These are phyloP conservation scores for Betula pendula DNA, from an alignment of 306 rosid species.

Conservation along the genomic window DNA sequence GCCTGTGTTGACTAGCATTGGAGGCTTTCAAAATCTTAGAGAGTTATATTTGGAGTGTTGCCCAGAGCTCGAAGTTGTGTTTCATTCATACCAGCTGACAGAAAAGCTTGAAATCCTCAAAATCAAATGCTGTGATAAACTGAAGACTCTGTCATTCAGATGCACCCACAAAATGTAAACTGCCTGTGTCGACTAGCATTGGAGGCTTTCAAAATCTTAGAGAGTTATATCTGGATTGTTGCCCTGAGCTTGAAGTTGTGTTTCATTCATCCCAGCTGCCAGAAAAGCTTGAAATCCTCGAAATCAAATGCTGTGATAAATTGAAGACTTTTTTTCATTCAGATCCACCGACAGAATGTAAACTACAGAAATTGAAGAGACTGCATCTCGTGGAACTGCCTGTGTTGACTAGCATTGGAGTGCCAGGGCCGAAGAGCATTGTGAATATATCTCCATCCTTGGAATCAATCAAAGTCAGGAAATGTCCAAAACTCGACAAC, in stretches of 20 bases:
- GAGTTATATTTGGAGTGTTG: too few species aligned
- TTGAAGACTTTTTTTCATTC: constrained; percentile 18
- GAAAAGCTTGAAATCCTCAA: too few species aligned
- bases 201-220: constrained; percentile 28
- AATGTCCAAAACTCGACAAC: constrained; percentile 27
- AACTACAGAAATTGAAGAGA: constrained; percentile 17
- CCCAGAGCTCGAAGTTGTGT: too few species aligned
- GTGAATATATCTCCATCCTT: constrained; percentile 7
- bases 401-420: constrained; percentile 21
- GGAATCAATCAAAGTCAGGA: not conserved
- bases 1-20: constrained; percentile 29
- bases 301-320: constrained; percentile 36
- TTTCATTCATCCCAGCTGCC: constrained; percentile 22
- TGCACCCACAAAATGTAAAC: too few species aligned
- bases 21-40: too few species aligned
- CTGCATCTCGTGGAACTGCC: constrained; percentile 41
- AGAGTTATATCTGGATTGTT: constrained; percentile 34
- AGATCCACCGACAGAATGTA: not conserved
- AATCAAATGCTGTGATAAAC: too few species aligned
- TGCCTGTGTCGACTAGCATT: too few species aligned
- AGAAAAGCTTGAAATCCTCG: constrained; percentile 26
- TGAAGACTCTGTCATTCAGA: too few species aligned
- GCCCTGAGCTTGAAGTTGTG: constrained; percentile 26
- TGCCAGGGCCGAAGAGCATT: not conserved
- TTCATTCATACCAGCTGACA: too few species aligned